Evolutionary conservation across 129 eudicot species (phyloP), one percentile per base, ranked within the genome.

Genomic region (Flaveria linearis): DNA sequence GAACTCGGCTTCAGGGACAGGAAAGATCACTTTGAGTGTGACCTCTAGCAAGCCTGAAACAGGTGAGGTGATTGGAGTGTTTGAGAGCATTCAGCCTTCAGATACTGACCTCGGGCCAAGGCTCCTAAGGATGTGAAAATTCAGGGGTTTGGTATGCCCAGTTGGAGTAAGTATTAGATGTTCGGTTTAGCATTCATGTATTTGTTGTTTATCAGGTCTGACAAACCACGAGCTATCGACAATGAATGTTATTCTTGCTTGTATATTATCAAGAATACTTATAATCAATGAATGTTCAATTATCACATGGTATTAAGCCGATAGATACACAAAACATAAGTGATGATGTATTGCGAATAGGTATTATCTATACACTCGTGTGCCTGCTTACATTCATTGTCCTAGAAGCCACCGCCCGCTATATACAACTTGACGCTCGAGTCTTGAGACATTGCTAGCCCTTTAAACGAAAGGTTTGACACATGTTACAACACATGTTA

Each of bases 141-240:
- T 68, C 94, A 92, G 71, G 98, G 9, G 73, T 92, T 64, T 92
- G 98, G 98, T 92, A 92, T 71, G 98, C 98, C 13, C 98, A 92
- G 75, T 88, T 92, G 82, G 96, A 89, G 13, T 83, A 26, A 92
- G 3, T 82, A 22, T 73, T 78, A 67, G 78, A 72, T 46, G 18
- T 67, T 76, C 8, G 47, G 25, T 42, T 56, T 67, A 65, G 72
- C 68, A 18, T 69, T 41, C 68, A 75, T 70, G 78, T 75, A 73
- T 65, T 65, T 30, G 65, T 79, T 69, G 52, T 68, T 45, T 82
- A 39, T 75, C 66, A 42, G 16, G 16, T 45, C 68, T 56, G 78
- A 74, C 42, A 58, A 58, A 57, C 69, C 56, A 25, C n/a, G 76
- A 62, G 41, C 47, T 62, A 75, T 75, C 50, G 9, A 67, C 43